Evolutionary conservation across 306 rosid genomes (phyloP).

Genomic region (Aeschynomene evenia): DNA sequence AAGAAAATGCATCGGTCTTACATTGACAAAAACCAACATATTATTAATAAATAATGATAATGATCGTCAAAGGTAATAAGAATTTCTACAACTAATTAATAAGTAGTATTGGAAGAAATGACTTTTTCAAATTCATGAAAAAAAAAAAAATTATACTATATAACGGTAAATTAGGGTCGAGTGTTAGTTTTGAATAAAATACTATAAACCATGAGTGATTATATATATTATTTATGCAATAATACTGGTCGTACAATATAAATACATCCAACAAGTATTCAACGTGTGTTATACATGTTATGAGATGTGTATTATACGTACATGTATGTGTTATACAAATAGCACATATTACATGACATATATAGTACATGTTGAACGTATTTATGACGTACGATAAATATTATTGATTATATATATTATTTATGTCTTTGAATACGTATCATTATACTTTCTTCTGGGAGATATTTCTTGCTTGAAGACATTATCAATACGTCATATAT

Average conservation of each 20-base stretch:
- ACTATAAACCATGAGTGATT: too few relatives aligned
- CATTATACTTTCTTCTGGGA: neutral
- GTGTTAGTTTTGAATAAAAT: neutral
- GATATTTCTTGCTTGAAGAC: neutral
- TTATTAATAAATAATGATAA: neutral
- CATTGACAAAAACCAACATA: neutral
- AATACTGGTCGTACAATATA: too few relatives aligned
- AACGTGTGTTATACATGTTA: too few relatives aligned
- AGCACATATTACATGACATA: too few relatives aligned
- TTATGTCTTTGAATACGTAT: neutral
- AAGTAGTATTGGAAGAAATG: neutral
- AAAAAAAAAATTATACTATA: neutral
- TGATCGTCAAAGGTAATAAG: neutral
- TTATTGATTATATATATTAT: too few relatives aligned
- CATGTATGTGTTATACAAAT: too few relatives aligned
- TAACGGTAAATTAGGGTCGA: neutral
- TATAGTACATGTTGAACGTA: too few relatives aligned
- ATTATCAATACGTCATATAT: neutral
- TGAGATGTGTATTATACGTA: too few relatives aligned
- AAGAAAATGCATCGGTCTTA: neutral
- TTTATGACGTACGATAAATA: too few relatives aligned
- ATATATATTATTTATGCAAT: too few relatives aligned
- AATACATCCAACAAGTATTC: too few relatives aligned
- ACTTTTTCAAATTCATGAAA: neutral
- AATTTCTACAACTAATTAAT: constrained; percentile 26